Evolutionary conservation across 2,329 filamentous ascomycete species (phyloP).

Genomic region (Botryotinia convoluta): DNA sequence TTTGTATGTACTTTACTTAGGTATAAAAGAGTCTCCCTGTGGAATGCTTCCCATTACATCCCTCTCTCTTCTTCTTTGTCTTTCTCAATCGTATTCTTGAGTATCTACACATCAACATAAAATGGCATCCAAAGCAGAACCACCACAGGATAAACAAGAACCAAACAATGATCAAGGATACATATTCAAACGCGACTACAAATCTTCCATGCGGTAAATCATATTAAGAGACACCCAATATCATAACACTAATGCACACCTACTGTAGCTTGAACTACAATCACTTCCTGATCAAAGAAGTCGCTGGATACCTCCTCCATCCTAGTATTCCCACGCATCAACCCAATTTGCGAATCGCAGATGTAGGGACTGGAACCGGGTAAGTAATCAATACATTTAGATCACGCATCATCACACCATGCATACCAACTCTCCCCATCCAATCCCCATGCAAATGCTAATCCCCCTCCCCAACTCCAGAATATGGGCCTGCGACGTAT

Average conservation of each 20-base stretch:
- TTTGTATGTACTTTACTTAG: neutral
- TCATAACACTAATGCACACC: neutral
- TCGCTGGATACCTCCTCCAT: neutral
- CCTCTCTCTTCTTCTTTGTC: neutral
- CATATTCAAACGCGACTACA: neutral
- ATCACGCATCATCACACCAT: no score
- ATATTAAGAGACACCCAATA: neutral
- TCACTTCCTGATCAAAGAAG: neutral
- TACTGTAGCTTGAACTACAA: neutral
- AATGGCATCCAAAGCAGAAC: neutral
- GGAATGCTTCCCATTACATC: neutral
- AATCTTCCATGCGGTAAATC: neutral
- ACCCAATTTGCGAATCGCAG: neutral
- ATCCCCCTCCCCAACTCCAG: no score
- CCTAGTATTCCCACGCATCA: neutral
- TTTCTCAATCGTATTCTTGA: fast-evolving
- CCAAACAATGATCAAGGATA: neutral
- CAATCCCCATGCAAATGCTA: neutral
- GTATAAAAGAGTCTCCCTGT: neutral
- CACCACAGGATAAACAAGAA: neutral
- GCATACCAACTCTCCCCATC: neutral
- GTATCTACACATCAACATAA: neutral
- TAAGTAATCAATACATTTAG: neutral
- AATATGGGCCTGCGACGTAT: neutral
- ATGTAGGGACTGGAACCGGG: neutral